Conservation (phyloP, 1,139 yeast species). For the Suhomyces coccinellae region DNA sequence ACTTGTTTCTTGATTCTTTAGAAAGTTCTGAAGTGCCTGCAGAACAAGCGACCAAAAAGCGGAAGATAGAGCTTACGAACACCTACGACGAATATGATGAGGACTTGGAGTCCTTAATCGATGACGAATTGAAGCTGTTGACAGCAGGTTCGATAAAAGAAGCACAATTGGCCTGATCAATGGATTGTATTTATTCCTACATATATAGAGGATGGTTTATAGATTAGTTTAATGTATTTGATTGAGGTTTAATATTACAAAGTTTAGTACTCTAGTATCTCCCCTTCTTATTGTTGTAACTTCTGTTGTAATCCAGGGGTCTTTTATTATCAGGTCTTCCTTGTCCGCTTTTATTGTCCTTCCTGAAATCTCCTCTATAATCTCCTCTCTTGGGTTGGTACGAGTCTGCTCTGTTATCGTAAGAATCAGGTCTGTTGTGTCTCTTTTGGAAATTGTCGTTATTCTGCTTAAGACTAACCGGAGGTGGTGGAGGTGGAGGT, state of each 20-base stretch:
- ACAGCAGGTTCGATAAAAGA: conserved; percentile 18
- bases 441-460: conserved; percentile 8
- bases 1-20: conserved; percentile 32
- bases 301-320: conserved; percentile 28
- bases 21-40: conserved; percentile 14
- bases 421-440: conserved; percentile 1
- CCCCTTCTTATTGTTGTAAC: conserved; percentile 34
- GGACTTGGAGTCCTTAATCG: conserved; percentile 32
- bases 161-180: conserved; percentile 1
- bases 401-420: conserved; percentile 10
- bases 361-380: conserved; percentile 11
- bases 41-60: conserved; percentile 1
- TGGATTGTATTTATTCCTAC: too few relatives aligned
- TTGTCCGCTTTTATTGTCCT: conserved; percentile 11
- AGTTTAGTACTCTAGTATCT: conserved; percentile 22
- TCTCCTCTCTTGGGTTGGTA: conserved; percentile 9
- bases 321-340: conserved; percentile 34
- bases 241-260: background rate
- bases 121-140: conserved; percentile 29
- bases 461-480: conserved; percentile 17
- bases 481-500: conserved; percentile 30
- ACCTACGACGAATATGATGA: conserved; percentile 12
- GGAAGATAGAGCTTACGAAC: background rate
- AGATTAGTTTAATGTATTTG: conserved; percentile 1
- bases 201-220: background rate